These are phyloP conservation scores for Polychaeton citri DNA, from an alignment of 2,329 filamentous ascomycete species.

Conservation along the genomic window DNA sequence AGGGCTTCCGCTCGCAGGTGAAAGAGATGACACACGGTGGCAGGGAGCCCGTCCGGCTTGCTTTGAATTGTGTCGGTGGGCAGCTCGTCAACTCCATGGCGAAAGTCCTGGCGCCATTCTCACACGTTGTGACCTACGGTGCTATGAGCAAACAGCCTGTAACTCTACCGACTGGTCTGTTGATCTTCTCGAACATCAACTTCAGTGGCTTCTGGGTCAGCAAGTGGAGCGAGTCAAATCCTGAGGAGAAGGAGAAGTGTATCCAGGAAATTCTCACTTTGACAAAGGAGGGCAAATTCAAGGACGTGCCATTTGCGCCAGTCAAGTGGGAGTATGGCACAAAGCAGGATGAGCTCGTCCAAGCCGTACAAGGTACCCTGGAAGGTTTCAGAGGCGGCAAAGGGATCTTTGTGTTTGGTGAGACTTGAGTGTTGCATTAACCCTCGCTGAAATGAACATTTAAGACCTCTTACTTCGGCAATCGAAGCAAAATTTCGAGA, in stretches of 20 bases:
- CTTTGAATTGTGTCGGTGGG: conserved; percentile 87
- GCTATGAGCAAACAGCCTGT: conserved; percentile 88
- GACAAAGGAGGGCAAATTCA: conserved; percentile 63
- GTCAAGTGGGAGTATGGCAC: conserved; percentile 76
- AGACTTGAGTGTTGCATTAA: conserved; percentile 22
- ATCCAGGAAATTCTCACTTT: conserved; percentile 74
- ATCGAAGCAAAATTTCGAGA: too few relatives aligned
- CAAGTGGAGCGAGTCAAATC: conserved; percentile 68
- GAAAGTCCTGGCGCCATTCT: conserved; percentile 52
- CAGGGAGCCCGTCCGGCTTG: conserved; percentile 60
- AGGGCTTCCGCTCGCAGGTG: conserved; percentile 49
- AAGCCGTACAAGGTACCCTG: conserved; percentile 70
- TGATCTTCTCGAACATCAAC: conserved; percentile 86
- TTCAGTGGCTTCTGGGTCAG: conserved; percentile 95
- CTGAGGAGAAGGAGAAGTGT: conserved; percentile 60
- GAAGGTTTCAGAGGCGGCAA: conserved; percentile 79
- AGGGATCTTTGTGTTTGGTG: conserved; percentile 72
- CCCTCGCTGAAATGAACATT: too few relatives aligned
- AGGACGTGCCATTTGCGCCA: conserved; percentile 69
- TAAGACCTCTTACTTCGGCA: too few relatives aligned
- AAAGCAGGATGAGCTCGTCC: conserved; percentile 51
- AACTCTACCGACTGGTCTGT: conserved; percentile 61
- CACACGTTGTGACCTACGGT: conserved; percentile 81
- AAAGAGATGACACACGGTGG: conserved; percentile 57
- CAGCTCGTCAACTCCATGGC: conserved; percentile 69